Evolutionary conservation across 805 yeast genomes (phyloP).

Genomic region (Candida piceae): DNA sequence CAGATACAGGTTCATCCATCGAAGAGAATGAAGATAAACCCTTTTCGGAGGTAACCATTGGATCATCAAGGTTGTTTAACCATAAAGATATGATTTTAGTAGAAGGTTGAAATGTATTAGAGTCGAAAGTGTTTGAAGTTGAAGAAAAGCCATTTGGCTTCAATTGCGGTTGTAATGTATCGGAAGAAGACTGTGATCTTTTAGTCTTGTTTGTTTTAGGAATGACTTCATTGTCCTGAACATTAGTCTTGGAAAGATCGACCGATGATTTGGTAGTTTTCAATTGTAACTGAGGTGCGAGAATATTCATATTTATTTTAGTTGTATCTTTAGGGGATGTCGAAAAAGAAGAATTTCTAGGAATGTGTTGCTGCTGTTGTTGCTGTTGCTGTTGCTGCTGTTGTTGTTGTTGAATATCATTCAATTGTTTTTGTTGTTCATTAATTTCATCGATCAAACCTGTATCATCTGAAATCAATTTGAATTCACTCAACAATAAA

Average conservation of each 20-base stretch:
- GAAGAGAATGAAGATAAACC: constrained; percentile 16
- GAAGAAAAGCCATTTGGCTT: neutral
- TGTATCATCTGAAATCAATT: constrained; percentile 31
- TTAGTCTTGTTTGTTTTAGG: neutral
- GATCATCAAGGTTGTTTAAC: constrained; percentile 25
- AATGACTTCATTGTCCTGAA: no score
- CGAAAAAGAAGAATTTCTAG: no score
- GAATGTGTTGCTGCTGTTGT: no score
- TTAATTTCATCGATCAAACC: constrained; percentile 20
- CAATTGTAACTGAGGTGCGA: constrained; percentile 5
- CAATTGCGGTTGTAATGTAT: neutral
- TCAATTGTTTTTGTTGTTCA: constrained; percentile 5
- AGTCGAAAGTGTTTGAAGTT: neutral
- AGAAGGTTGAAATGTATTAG: constrained; percentile 24
- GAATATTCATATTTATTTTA: no score
- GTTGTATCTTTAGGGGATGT: no score
- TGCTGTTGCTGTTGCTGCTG: constrained; percentile 1
- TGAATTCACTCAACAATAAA: constrained; percentile 39
- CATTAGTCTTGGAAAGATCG: constrained; percentile 6
- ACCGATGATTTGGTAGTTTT: constrained; percentile 12
- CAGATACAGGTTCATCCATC: constrained; percentile 7
- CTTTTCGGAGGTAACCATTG: constrained; percentile 19
- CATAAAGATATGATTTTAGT: constrained; percentile 25
- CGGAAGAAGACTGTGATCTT: neutral
- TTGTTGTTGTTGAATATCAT: constrained; percentile 2